phyloP scores from a whole-genome alignment of 2,329 filamentous ascomycete genomes.

The Fusarium pininemorale region DNA sequence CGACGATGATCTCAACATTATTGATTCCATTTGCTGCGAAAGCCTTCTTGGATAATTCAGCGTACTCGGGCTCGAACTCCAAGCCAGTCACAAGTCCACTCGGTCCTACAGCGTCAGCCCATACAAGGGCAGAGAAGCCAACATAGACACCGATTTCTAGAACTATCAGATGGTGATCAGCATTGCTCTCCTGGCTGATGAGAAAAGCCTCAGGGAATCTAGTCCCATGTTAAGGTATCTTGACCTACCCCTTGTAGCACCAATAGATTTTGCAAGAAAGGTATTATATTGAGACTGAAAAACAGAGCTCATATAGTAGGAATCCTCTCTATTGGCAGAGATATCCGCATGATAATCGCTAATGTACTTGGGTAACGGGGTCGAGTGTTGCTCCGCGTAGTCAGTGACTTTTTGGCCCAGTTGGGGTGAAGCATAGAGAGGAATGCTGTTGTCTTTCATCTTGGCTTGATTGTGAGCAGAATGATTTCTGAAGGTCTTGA shows the following conservation, averaged over 20 bases:
- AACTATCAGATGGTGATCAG: conserved; percentile 45
- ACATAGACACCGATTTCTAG: conserved; percentile 61
- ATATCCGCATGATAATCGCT: conserved; percentile 52
- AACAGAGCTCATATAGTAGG: conserved; percentile 53
- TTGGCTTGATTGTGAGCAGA: conserved; percentile 8
- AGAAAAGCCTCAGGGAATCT: background rate
- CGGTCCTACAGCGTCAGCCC: conserved; percentile 57
- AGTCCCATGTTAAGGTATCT: background rate
- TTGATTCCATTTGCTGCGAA: conserved; percentile 51
- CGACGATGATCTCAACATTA: conserved; percentile 59
- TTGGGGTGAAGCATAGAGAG: conserved; percentile 54
- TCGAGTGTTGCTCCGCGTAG: conserved; percentile 56
- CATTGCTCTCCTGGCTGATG: background rate
- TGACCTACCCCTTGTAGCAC: conserved; percentile 51
- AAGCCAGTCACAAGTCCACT: conserved; percentile 56
- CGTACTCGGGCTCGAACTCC: conserved; percentile 57
- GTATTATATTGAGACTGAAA: conserved; percentile 54
- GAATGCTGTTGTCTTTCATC: conserved; percentile 53
- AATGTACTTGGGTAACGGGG: conserved; percentile 53
- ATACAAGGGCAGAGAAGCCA: conserved; percentile 59
- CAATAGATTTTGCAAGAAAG: conserved; percentile 53
- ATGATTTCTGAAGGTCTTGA: background rate
- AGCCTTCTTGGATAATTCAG: conserved; percentile 50
- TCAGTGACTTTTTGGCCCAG: conserved; percentile 53
- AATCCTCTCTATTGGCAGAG: conserved; percentile 39